Evolutionary conservation across 176 grass and related monocot genomes (phyloP), one percentile per base, ranked within the genome.

Genomic region (Typha latifolia): DNA sequence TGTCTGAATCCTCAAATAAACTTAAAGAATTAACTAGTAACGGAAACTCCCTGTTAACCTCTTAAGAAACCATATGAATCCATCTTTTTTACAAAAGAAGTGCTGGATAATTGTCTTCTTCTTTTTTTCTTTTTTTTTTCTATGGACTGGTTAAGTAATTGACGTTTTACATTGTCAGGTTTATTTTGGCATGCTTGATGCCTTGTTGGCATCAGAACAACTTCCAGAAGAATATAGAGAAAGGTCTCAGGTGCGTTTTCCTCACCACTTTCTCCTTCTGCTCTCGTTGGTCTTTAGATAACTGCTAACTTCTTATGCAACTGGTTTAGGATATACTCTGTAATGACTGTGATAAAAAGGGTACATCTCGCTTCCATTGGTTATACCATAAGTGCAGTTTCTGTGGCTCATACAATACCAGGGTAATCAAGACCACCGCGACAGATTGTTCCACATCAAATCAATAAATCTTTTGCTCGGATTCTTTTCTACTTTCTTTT

Each of bases 121-220:
- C n/a, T 18, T 3, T 15, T 48, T 53, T 26, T 1, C 2, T 29
- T 70, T 73, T n/a, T 14, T 55, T 62, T 47, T 0, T n/a, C 15
- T 65, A 2, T 4, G 29, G 14, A 16, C 15, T n/a, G 9, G 14
- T 65, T 23, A 47, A 26, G 32, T 37, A 65, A 34, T 7, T 7
- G 52, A 20, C 19, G 15, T 57, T 5, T 72, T 57, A 23, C 68
- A 14, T 31, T 63, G 64, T 51, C 49, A 96, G 91, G 91, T 96
- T 50, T 96, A 96, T 66, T 96, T 96, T 68, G 91, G 91, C 26
- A 96, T 96, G 91, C 87, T 96, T 59, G 91, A 96, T 29, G 87
- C 77, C 61, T 83, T 96, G 71, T 78, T 96, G 59, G 77, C 87
- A 48, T 76, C 91, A 24, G 91, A 96, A 50, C 73, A 63, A 49